phyloP scores from a whole-genome alignment of 2,329 filamentous ascomycete genomes.

The Clathrospora elynae region DNA sequence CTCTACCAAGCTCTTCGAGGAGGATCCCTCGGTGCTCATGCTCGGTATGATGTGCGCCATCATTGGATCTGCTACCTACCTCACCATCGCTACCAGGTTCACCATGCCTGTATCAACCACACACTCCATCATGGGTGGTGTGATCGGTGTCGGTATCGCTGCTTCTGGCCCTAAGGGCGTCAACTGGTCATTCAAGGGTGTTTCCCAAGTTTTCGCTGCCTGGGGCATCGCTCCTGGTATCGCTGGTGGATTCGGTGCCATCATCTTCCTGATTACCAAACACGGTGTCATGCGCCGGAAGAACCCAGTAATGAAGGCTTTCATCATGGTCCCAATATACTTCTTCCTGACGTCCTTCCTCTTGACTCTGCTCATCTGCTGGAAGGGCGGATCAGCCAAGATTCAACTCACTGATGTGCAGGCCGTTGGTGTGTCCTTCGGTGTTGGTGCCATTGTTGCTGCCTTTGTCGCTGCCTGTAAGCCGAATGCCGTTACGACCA shows the following conservation, averaged over 20 bases:
- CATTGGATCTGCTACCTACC: conserved; percentile 57
- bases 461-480: conserved; percentile 54
- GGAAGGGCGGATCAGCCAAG: conserved; percentile 52
- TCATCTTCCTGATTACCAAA: conserved; percentile 63
- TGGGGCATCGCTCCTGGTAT: conserved; percentile 66
- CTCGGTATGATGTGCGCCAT: conserved; percentile 62
- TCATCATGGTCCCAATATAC: conserved; percentile 58
- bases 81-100: conserved; percentile 58
- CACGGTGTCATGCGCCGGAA: conserved; percentile 60
- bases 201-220: conserved; percentile 62
- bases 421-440: conserved; percentile 61
- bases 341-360: conserved; percentile 62
- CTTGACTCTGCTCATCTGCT: conserved; percentile 54
- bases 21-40: conserved; percentile 56
- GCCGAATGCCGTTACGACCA: not conserved
- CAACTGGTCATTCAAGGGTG: conserved; percentile 63
- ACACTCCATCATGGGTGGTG: conserved; percentile 53
- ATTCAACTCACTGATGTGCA: conserved; percentile 57
- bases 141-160: conserved; percentile 54
- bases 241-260: conserved; percentile 58
- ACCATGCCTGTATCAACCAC: conserved; percentile 62
- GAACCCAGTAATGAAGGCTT: conserved; percentile 59
- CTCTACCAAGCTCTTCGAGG: conserved; percentile 51
- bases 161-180: conserved; percentile 61
- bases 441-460: conserved; percentile 57